phyloP scores from a whole-genome alignment of 225 moss, liverwort and hornwort species.

The Takakia lepidozioides region DNA sequence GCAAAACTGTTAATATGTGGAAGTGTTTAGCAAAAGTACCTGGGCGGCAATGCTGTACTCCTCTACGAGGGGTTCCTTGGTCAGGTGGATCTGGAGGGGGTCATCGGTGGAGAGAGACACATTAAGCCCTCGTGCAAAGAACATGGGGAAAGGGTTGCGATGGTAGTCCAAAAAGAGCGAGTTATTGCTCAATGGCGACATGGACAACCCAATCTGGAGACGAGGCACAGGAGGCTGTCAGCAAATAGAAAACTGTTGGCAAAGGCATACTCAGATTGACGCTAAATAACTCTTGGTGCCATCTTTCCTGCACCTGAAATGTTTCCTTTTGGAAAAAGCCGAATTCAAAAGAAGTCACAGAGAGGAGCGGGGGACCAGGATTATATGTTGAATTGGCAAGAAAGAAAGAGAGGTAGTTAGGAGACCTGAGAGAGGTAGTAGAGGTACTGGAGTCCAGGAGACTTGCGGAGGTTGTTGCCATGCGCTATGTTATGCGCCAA shows the following conservation, averaged over 20 bases:
- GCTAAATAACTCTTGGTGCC: too few species aligned
- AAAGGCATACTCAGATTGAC: too few species aligned
- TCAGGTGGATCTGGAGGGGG: conserved; percentile 93
- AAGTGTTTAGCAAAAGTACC: conserved; percentile 17
- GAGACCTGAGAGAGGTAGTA: conserved; percentile 79
- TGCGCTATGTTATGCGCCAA: conserved; percentile 93
- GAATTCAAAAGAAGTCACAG: too few species aligned
- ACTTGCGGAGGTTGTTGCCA: conserved; percentile 94
- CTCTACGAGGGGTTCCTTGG: conserved; percentile 93
- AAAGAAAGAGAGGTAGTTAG: too few species aligned
- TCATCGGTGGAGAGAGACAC: conserved; percentile 94
- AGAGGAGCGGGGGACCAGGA: too few species aligned
- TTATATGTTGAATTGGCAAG: too few species aligned
- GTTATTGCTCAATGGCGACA: conserved; percentile 98
- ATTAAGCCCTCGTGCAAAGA: conserved; percentile 91
- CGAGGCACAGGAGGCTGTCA: too few species aligned
- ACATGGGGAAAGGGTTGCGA: conserved; percentile 94
- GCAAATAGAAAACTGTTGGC: too few species aligned
- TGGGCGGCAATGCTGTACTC: conserved; percentile 98
- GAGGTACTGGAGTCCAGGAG: conserved; percentile 89
- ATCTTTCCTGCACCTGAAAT: too few species aligned
- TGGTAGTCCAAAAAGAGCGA: conserved; percentile 96
- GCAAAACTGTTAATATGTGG: too few species aligned
- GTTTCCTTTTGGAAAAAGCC: too few species aligned
- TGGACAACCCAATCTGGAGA: conserved; percentile 77